Conservation (phyloP, 495 filamentous ascomycete species). For the Podospora pseudopauciseta region DNA sequence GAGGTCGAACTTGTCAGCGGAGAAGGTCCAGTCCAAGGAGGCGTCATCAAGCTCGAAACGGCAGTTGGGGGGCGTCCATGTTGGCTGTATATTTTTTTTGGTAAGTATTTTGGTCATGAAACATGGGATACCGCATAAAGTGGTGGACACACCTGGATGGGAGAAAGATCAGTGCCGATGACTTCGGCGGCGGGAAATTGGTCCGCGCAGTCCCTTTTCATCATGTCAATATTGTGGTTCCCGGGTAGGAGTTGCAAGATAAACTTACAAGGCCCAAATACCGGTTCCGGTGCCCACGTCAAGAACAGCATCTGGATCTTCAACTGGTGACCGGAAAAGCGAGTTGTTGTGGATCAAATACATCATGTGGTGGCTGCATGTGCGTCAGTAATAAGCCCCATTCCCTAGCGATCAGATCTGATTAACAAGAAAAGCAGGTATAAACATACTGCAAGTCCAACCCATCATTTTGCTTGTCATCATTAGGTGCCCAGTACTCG, state of each 20-base stretch:
- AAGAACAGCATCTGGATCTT: conserved; percentile 37
- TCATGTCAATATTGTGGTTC: not conserved
- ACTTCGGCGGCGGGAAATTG: conserved; percentile 52
- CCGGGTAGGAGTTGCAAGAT: not conserved
- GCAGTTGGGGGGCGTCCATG: not conserved
- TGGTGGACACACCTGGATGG: conserved; percentile 40
- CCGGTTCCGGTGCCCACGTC: conserved; percentile 65
- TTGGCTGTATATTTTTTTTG: not conserved
- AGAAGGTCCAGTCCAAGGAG: conserved; percentile 51
- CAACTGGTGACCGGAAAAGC: not conserved
- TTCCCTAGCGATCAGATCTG: too few relatives aligned
- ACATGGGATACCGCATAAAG: too few relatives aligned
- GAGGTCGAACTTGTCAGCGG: conserved; percentile 55
- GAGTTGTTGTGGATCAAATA: not conserved
- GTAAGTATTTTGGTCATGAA: too few relatives aligned
- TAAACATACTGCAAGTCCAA: not conserved
- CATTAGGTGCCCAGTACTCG: not conserved
- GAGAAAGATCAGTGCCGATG: conserved; percentile 61
- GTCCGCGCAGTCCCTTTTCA: conserved; percentile 37
- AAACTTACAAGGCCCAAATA: conserved; percentile 13
- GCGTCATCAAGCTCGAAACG: conserved; percentile 53
- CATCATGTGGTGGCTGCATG: not conserved
- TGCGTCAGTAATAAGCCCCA: not conserved
- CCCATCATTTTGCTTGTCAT: not conserved
- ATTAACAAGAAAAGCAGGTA: too few relatives aligned